Evolutionary conservation across 768 basidiomycete genomes (phyloP).

Genomic region (Tylopilus plumbeoviolaceoides): DNA sequence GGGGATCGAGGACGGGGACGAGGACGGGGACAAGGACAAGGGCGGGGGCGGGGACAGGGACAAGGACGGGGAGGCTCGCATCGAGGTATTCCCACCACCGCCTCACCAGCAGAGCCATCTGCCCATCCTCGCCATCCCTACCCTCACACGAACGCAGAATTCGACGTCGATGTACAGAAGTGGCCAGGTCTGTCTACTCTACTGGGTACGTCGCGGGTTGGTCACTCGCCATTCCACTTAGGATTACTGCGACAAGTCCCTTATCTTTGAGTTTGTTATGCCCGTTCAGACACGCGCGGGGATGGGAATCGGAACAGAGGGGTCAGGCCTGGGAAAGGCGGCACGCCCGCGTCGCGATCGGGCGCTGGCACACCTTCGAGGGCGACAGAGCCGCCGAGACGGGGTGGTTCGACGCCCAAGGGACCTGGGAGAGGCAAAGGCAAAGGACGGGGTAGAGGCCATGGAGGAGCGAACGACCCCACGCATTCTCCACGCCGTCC

Average conservation of each 20-base stretch:
- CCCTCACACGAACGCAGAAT: slow-evolving; percentile 15
- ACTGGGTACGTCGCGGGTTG: slow-evolving; percentile 14
- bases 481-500: slow-evolving; percentile 1
- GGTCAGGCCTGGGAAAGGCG: slow-evolving; percentile 2
- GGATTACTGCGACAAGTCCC: not conserved
- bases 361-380: slow-evolving; percentile 13
- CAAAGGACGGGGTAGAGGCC: slow-evolving; percentile 14
- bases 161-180: slow-evolving; percentile 24
- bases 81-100: not conserved
- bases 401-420: slow-evolving; percentile 8
- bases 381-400: slow-evolving; percentile 12
- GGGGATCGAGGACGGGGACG: slow-evolving; percentile 22
- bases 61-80: not conserved
- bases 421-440: slow-evolving; percentile 26
- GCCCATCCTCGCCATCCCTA: slow-evolving; percentile 15
- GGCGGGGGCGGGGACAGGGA: slow-evolving; percentile 24
- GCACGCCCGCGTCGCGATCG: slow-evolving; percentile 7
- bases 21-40: slow-evolving; percentile 15
- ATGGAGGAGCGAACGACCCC: not conserved
- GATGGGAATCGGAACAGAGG: slow-evolving; percentile 1
- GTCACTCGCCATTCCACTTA: not conserved
- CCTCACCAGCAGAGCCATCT: not conserved
- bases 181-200: slow-evolving; percentile 11
- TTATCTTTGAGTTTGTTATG: slow-evolving; percentile 1
- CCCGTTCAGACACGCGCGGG: slow-evolving; percentile 2